Evolutionary conservation across 1,284 basidiomycete species (phyloP).

Genomic region (Pseudozyma pruni): DNA sequence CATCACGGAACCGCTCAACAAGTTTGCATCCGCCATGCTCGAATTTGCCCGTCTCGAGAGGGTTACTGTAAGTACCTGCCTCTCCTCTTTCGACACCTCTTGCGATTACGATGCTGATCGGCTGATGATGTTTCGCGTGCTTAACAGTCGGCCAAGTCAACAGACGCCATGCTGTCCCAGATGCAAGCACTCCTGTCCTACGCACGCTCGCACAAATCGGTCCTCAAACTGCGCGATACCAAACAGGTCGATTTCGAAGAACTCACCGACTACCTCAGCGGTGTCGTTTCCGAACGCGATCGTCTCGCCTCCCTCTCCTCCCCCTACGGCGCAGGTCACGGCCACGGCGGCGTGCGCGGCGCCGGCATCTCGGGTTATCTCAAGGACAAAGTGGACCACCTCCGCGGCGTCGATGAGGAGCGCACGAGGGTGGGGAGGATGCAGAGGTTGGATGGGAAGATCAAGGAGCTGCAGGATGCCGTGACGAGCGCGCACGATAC

Average conservation of each 20-base stretch:
- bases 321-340: slow-evolving; percentile 58
- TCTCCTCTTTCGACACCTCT: neutral
- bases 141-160: slow-evolving; percentile 57
- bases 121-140: neutral
- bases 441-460: slow-evolving; percentile 89
- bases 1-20: slow-evolving; percentile 94
- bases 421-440: slow-evolving; percentile 90
- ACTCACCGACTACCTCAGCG: slow-evolving; percentile 91
- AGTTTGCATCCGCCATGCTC: slow-evolving; percentile 91
- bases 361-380: slow-evolving; percentile 81
- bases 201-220: slow-evolving; percentile 86
- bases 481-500: slow-evolving; percentile 94
- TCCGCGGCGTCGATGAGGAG: slow-evolving; percentile 93
- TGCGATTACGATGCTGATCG: neutral
- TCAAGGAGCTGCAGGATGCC: slow-evolving; percentile 97
- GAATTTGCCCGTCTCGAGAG: slow-evolving; percentile 72
- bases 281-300: slow-evolving; percentile 89
- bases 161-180: slow-evolving; percentile 80
- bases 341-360: slow-evolving; percentile 72
- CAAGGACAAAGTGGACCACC: slow-evolving; percentile 89
- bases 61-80: slow-evolving; percentile 42
- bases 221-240: slow-evolving; percentile 93
- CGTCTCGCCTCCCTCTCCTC: slow-evolving; percentile 72
- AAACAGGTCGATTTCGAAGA: slow-evolving; percentile 99
- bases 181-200: slow-evolving; percentile 89